These are phyloP conservation scores for Castanea mollissima DNA, from an alignment of 306 rosid species.

Conservation along the genomic window DNA sequence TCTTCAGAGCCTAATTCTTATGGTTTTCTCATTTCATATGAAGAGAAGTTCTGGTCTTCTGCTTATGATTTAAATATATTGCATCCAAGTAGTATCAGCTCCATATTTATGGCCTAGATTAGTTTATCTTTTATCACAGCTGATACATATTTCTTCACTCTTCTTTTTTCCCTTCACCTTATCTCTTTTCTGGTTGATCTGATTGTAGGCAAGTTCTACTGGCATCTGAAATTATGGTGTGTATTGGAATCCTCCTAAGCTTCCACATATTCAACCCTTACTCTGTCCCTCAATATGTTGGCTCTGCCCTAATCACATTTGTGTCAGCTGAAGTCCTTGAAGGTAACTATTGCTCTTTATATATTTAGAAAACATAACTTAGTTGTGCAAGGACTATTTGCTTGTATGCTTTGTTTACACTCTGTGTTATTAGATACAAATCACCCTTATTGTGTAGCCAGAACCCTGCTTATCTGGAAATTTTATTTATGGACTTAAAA, in stretches of 20 bases:
- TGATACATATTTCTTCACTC: neutral
- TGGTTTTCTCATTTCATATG: neutral
- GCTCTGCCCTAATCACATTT: conserved; percentile 81
- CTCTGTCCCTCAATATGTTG: conserved; percentile 67
- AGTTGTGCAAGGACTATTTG: neutral
- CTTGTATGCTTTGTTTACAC: neutral
- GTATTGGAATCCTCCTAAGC: conserved; percentile 73
- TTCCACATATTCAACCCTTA: conserved; percentile 62
- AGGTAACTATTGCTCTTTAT: conserved; percentile 47
- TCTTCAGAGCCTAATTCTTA: no score
- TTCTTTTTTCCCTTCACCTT: neutral
- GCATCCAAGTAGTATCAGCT: neutral
- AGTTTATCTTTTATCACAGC: neutral
- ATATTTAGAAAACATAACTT: neutral
- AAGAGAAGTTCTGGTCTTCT: neutral
- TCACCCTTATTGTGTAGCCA: neutral
- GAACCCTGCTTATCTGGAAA: neutral
- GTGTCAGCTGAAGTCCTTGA: conserved; percentile 86
- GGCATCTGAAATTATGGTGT: conserved; percentile 77
- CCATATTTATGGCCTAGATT: neutral
- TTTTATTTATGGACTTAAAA: neutral
- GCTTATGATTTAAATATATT: neutral
- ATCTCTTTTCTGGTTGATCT: conserved; percentile 15
- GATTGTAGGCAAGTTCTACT: conserved; percentile 71
- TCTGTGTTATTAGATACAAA: conserved; percentile 9